Evolutionary conservation across 139 green algal species (phyloP).

Genomic region (Dunaliella primolecta): DNA sequence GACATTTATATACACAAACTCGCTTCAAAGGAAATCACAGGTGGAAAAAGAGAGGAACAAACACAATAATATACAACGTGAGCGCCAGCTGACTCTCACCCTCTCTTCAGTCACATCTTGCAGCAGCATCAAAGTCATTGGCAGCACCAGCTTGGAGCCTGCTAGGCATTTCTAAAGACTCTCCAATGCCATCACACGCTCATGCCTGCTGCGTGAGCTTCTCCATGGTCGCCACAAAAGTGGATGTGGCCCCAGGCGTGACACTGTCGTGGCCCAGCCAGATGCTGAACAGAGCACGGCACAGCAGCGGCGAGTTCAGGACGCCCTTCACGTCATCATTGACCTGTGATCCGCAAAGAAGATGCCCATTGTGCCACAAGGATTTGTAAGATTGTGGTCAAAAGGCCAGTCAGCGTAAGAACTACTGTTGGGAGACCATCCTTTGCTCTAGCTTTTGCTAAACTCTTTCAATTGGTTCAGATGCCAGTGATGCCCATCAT

Average conservation of each 20-base stretch:
- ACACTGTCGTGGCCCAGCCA: slow-evolving; percentile 66
- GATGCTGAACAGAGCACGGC: slow-evolving; percentile 57
- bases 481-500: not conserved
- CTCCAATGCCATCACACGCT: not conserved
- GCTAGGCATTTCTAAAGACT: too few relatives aligned
- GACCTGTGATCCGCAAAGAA: not conserved
- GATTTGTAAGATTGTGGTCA: too few relatives aligned
- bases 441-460: not conserved
- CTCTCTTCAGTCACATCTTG: too few relatives aligned
- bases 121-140: too few relatives aligned
- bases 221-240: not conserved
- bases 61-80: not conserved
- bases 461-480: not conserved
- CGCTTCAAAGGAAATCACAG: not conserved
- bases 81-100: not conserved
- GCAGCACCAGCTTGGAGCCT: too few relatives aligned
- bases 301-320: slow-evolving; percentile 46
- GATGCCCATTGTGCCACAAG: not conserved
- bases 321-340: slow-evolving; percentile 15
- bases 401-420: not conserved
- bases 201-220: not conserved
- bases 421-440: not conserved
- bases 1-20: too few relatives aligned
- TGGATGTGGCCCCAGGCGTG: slow-evolving; percentile 20
- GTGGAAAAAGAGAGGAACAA: not conserved